Evolutionary conservation across 169 alveolate species (phyloP), one percentile per base, ranked within the genome.

Genomic region (Prorocentrum cordatum): DNA sequence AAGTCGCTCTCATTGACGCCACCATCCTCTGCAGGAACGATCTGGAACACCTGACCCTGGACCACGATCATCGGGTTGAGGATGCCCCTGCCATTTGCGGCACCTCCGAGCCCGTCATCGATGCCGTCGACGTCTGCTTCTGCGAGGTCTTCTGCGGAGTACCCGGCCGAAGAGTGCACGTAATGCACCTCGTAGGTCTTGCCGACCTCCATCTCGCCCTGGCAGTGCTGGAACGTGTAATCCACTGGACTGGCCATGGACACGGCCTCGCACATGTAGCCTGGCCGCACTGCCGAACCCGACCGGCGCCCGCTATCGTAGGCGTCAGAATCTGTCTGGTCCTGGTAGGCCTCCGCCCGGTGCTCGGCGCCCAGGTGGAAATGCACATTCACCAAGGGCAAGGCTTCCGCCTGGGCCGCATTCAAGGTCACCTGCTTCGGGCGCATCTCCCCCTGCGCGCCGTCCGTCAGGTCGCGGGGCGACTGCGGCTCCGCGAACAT

Each of bases 381-480:
- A 38, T 61, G 70, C 42, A 61, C 70, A 5, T 61, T 61, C 70
- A 61, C 70, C 70, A 61, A 38, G 26, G 70, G 70, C 39, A 61
- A 38, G 18, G 29, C 24, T 20, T 61, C 27, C 6, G 70, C 70
- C 70, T 61, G 70, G 18, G 31, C 36, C 20, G 24, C 70, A n/a
- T 14, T 61, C 26, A 61, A 38, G 70, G 70, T 61, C 18, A 31
- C 36, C n/a, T 33, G 38, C 36, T 61, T 61, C n/a, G 70, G 70
- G 26, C 24, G 16, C 70, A n/a, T 61, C 18, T 27, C n/a, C 38
- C 70, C 70, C 35, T 12, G 12, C 38, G 70, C 70, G 36, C 70
- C 70, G 26, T 33, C n/a, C 20, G 70, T 61, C 70, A 61, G 39
- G 70, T 61, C 70, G 27, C 70, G 70, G 20, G 70, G 70, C 26